A percentile compares a stretch with the other conserved stretches of the same genome.
Evolutionary conservation across 257 asterid species (phyloP).

Genomic region (Nicotiana tomentosiformis): DNA sequence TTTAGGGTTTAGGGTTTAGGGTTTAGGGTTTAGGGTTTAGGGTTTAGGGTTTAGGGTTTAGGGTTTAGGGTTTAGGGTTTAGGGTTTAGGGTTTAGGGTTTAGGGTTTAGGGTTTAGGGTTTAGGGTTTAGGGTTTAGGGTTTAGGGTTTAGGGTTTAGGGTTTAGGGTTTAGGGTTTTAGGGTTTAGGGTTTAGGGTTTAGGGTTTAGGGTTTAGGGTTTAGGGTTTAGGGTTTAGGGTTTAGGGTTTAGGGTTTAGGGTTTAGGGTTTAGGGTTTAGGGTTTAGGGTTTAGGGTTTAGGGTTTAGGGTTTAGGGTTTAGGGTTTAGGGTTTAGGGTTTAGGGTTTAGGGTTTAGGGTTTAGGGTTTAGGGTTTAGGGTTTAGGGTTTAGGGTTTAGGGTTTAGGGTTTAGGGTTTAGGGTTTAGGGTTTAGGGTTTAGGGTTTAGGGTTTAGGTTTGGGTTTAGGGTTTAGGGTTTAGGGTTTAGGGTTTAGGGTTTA

Average conservation of each 20-base stretch:
- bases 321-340: slow-evolving; percentile 8
- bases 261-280: slow-evolving; percentile 10
- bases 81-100: slow-evolving; percentile 16
- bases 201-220: slow-evolving; percentile 8
- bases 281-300: slow-evolving; percentile 11
- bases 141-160: slow-evolving; percentile 18
- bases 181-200: slow-evolving; percentile 15
- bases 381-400: slow-evolving; percentile 1
- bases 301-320: slow-evolving; percentile 10
- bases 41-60: neutral
- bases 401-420: slow-evolving; percentile 9
- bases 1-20: neutral
- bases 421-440: slow-evolving; percentile 9
- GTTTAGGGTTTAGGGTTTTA: slow-evolving; percentile 15
- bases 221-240: slow-evolving; percentile 7
- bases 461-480: slow-evolving; percentile 13
- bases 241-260: slow-evolving; percentile 14
- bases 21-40: slow-evolving; percentile 4
- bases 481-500: slow-evolving; percentile 14
- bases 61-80: slow-evolving; percentile 5
- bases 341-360: slow-evolving; percentile 3
- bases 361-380: slow-evolving; percentile 2
- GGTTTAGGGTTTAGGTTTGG: slow-evolving; percentile 7
- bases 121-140: slow-evolving; percentile 24
- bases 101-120: slow-evolving; percentile 20